Evolutionary conservation across 1,284 basidiomycete genomes (phyloP), one percentile per base, ranked within the genome.

Genomic region (Ustilago bromivora): DNA sequence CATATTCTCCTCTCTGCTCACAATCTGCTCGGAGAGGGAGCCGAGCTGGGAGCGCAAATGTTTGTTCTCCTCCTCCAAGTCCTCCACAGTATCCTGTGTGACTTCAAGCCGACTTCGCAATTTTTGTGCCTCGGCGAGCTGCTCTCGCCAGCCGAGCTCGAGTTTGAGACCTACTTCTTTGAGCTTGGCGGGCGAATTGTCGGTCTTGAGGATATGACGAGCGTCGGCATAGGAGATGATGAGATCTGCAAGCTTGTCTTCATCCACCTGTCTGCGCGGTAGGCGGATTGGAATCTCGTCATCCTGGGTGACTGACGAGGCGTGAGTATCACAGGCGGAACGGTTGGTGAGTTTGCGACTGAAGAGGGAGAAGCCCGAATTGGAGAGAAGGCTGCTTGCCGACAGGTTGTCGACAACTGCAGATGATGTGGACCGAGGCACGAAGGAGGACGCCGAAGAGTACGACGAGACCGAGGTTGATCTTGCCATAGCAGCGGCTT

Each of bases 51-150:
- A 19, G 3, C 78, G 47, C 51, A 80, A 51, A 23, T 72, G 69
- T 15, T 56, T 51, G 54, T 80, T 80, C 47, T 80, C 78, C 17
- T 76, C 71, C 47, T 75, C 66, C 31, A 80, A 55, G 43, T 76
- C 76, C 12, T 61, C 71, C n/a, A 77, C 61, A 11, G 61, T 68
- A 23, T 78, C 78, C 19, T 72, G 64, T 0, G 70, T 56, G 3
- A 52, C 34, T 17, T 67, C 63, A 1, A 77, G 40, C 10, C 47
- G 54, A 12, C 23, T 35, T 5, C 78, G 49, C 28, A 77, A 41
- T 28, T 56, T 19, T n/a, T 68, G 61, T n/a, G 66, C 63, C 43
- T 79, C 74, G 1, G 59, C 59, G 4, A 77, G 58, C 65, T 79
- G 70, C 28, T 74, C 71, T 46, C 67, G 28, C 67, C 70, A 79